These are phyloP conservation scores for Ammopiptanthus mongolicus DNA, from an alignment of 306 rosid genomes.

Conservation along the genomic window DNA sequence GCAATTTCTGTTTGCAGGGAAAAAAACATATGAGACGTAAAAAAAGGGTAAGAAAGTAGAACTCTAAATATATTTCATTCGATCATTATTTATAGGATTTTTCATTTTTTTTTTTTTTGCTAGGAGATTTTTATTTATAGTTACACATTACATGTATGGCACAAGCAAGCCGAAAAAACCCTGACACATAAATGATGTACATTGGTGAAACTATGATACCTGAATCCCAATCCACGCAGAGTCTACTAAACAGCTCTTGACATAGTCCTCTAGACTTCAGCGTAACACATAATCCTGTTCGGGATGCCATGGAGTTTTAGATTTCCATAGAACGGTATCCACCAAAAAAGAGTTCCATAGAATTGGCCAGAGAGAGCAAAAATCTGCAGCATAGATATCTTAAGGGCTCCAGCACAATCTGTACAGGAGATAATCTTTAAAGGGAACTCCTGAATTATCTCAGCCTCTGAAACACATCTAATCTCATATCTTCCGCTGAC, in stretches of 20 bases:
- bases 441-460: constrained; percentile 21
- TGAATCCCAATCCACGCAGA: constrained; percentile 42
- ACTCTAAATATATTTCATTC: constrained; percentile 24
- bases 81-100: constrained; percentile 16
- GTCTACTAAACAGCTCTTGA: constrained; percentile 26
- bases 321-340: constrained; percentile 19
- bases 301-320: constrained; percentile 32
- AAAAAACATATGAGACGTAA: too few species aligned
- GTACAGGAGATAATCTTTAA: constrained; percentile 13
- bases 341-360: constrained; percentile 10
- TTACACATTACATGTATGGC: constrained; percentile 51
- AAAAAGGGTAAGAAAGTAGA: background rate
- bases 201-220: constrained; percentile 26
- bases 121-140: constrained; percentile 36
- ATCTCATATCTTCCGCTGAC: constrained; percentile 46
- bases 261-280: constrained; percentile 1
- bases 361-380: constrained; percentile 12
- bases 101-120: background rate
- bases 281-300: constrained; percentile 23
- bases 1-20: background rate
- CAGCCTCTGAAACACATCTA: constrained; percentile 20
- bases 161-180: constrained; percentile 47
- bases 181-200: constrained; percentile 44
- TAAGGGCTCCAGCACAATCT: constrained; percentile 22
- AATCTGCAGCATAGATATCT: constrained; percentile 18